A percentile compares a stretch with the other conserved stretches of the same genome.
Conservation (phyloP, 768 basidiomycete species). For the Auricularia sp. region DNA sequence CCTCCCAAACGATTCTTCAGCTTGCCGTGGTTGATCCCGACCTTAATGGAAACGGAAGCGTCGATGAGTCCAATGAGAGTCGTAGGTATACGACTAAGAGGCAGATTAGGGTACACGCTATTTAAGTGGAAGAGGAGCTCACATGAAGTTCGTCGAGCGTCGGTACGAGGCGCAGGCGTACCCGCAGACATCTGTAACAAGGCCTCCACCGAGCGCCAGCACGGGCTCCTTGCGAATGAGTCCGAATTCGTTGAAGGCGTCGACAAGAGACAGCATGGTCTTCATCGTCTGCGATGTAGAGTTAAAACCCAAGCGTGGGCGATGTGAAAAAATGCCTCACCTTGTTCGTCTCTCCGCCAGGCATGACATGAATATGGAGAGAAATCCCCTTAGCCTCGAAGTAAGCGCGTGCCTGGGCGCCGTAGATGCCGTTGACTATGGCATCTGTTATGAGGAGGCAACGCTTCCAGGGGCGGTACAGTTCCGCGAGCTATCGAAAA, state of each 20-base stretch:
- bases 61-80: slow-evolving; percentile 29
- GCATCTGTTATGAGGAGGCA: slow-evolving; percentile 26
- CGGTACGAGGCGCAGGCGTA: slow-evolving; percentile 26
- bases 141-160: slow-evolving; percentile 9
- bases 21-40: slow-evolving; percentile 27
- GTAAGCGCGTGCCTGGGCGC: slow-evolving; percentile 9
- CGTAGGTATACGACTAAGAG: slow-evolving; percentile 26
- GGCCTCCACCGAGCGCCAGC: slow-evolving; percentile 25
- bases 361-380: slow-evolving; percentile 24
- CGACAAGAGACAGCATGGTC: slow-evolving; percentile 27
- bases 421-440: slow-evolving; percentile 12
- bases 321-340: neutral
- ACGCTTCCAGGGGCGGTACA: slow-evolving; percentile 25
- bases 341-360: slow-evolving; percentile 26
- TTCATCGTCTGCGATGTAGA: slow-evolving; percentile 20
- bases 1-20: slow-evolving; percentile 27
- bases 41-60: slow-evolving; percentile 28
- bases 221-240: slow-evolving; percentile 27
- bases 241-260: slow-evolving; percentile 29
- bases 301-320: neutral
- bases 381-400: slow-evolving; percentile 22
- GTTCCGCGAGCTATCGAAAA: slow-evolving; percentile 8
- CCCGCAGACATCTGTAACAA: slow-evolving; percentile 23
- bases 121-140: neutral
- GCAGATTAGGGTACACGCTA: neutral